Evolutionary conservation across 306 rosid species (phyloP).

Genomic region (Ormosia emarginata): DNA sequence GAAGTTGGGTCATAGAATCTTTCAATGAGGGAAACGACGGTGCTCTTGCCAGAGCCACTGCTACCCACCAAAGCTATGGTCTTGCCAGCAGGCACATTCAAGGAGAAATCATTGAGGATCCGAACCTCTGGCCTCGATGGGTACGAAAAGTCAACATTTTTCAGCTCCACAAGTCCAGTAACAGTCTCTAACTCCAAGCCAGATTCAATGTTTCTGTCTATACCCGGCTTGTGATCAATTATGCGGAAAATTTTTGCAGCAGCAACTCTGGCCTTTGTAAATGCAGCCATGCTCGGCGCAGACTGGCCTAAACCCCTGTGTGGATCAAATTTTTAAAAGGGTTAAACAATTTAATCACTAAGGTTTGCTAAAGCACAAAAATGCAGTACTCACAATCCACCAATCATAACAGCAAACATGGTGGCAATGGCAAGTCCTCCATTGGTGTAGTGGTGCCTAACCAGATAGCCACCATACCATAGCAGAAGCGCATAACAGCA

Average conservation of each 20-base stretch:
- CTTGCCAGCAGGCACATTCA: slow-evolving; percentile 90
- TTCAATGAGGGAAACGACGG: slow-evolving; percentile 93
- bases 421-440: slow-evolving; percentile 99
- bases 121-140: slow-evolving; percentile 88
- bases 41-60: slow-evolving; percentile 99
- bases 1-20: slow-evolving; percentile 90
- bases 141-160: slow-evolving; percentile 78
- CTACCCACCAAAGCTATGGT: slow-evolving; percentile 97
- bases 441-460: slow-evolving; percentile 83
- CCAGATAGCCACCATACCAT: slow-evolving; percentile 96
- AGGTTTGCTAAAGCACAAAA: not conserved
- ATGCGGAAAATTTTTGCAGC: slow-evolving; percentile 79
- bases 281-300: slow-evolving; percentile 94
- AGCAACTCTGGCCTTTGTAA: slow-evolving; percentile 93
- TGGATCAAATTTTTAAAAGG: not conserved
- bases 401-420: slow-evolving; percentile 96
- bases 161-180: slow-evolving; percentile 81
- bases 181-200: slow-evolving; percentile 76
- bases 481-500: slow-evolving; percentile 95
- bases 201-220: slow-evolving; percentile 69
- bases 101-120: slow-evolving; percentile 65
- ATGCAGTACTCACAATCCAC: slow-evolving; percentile 76
- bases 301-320: slow-evolving; percentile 90
- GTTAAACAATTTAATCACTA: not conserved
- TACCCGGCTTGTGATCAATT: slow-evolving; percentile 85